Base-by-base conservation (phyloP, 208 protist species). In the Wallacemonas rigidus region DNA sequence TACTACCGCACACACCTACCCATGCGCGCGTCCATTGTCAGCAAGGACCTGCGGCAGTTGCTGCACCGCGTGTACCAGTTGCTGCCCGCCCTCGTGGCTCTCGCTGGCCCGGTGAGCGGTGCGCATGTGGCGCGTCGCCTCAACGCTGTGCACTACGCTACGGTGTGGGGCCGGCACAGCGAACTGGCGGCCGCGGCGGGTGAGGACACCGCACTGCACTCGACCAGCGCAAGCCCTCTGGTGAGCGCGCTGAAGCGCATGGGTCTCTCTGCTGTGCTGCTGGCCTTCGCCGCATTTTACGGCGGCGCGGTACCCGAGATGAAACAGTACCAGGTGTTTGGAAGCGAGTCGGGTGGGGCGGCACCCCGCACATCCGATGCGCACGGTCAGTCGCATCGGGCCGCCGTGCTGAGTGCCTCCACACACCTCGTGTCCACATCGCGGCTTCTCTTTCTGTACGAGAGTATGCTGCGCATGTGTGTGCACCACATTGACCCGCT, bases 201-300 rank as follows among this genome's bases (percentile, higher is more conserved):
- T 36, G 45, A 43, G 8, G 14, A 64, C 2, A 11, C 53, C 2
- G 3, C 51, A 4, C 36, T 36, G 35, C 56, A 62, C 64, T 9
- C 53, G 0, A 35, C 48, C 26, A 26, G 26, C 45, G 75, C 48
- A 6, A 80, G 82, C 55, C 73, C 82, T 0, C 76, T 96, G 6
- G 89, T 89, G 61, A 44, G 69, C 2, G 87, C 86, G n/a, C 75
- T 96, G 67, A 64, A 69, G 61, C 69, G 79, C 1, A 77, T 94
- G 41, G 86, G 91, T 15, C 85, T 86, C 71, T 86, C 85, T 1
- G 91, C 89, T 2, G 88, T 93, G 69, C 74, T 96, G 69, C 81
- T 93, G 57, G 85, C 89, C 51, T 86, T 94, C 38, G 82, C 83
- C 45, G 79, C 86, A 39, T 96, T 96, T 69, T 96, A 94, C 77